Conservation (phyloP, 495 filamentous ascomycete genomes). For the Chlorociboria aeruginascens region DNA sequence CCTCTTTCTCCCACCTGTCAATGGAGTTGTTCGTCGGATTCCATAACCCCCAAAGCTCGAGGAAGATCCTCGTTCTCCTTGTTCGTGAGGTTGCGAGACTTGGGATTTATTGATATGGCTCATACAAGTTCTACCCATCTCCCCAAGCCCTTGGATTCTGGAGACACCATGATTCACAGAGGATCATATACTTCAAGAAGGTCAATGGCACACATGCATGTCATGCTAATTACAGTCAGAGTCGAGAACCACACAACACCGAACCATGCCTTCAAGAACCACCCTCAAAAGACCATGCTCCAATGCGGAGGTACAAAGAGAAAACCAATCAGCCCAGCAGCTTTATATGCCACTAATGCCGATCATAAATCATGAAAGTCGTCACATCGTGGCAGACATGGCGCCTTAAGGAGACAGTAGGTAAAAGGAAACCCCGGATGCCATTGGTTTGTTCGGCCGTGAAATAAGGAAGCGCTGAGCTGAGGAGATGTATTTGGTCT, state of each 20-base stretch:
- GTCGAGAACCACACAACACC: no score
- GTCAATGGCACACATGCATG: no score
- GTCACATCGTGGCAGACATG: conserved; percentile 17
- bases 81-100: no score
- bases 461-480: conserved; percentile 10
- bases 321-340: conserved; percentile 12
- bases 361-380: conserved; percentile 14
- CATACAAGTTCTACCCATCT: no score
- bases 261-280: background rate
- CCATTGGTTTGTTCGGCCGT: background rate
- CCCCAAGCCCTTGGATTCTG: no score
- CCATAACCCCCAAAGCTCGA: background rate
- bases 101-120: no score
- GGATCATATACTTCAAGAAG: no score
- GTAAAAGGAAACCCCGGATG: conserved; percentile 10
- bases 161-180: no score
- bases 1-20: background rate
- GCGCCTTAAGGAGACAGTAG: conserved; percentile 5
- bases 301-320: background rate
- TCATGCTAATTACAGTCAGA: no score
- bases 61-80: background rate
- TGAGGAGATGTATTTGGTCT: conserved; percentile 16
- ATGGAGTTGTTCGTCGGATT: no score
- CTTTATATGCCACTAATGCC: conserved; percentile 4
- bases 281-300: background rate